phyloP scores from a whole-genome alignment of 495 filamentous ascomycete species.

The Podospora australis region DNA sequence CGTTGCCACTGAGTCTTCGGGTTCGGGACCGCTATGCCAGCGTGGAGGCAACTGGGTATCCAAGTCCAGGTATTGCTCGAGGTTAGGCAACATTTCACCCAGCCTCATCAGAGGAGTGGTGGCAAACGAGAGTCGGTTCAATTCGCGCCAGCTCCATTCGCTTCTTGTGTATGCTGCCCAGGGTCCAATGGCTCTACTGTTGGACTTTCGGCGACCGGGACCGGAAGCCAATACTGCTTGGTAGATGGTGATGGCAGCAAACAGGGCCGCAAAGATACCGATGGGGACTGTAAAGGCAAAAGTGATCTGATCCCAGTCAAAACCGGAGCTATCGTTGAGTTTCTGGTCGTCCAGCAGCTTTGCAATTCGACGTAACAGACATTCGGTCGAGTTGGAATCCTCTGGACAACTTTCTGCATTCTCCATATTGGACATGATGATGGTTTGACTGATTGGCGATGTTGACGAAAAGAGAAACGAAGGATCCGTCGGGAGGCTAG shows the following conservation, averaged over 20 bases:
- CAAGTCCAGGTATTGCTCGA: no score
- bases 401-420: not conserved
- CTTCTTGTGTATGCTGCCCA: not conserved
- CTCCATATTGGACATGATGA: not conserved
- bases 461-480: no score
- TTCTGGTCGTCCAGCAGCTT: not conserved
- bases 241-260: not conserved
- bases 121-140: not conserved
- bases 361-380: not conserved
- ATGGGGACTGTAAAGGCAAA: not conserved
- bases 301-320: not conserved
- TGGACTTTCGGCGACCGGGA: not conserved
- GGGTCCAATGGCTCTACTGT: not conserved
- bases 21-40: not conserved
- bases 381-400: not conserved
- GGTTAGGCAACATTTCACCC: no score
- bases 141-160: constrained; percentile 2
- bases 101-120: not conserved
- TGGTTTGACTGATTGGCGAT: no score
- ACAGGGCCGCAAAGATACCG: not conserved
- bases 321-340: not conserved
- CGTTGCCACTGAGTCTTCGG: not conserved
- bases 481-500: no score
- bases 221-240: not conserved
- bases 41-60: no score